Base-by-base conservation (phyloP, 2,329 filamentous ascomycete genomes). In the Blumeria graminis region DNA sequence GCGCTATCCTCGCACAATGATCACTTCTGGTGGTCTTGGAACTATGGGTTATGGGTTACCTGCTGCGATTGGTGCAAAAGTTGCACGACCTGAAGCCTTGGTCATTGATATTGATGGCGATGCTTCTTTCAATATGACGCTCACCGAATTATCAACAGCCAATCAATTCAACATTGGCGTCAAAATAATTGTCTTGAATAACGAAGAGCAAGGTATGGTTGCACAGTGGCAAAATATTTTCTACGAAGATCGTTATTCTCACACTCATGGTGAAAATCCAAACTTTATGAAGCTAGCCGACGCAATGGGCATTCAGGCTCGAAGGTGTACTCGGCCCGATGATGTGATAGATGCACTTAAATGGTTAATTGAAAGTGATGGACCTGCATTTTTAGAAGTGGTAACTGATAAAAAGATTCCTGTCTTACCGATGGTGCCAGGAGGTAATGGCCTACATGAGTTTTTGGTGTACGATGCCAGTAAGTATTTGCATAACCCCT, bases 161-260 rank as follows among this genome's bases (percentile, higher is more conserved):
- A 80, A 85, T 8, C 89, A 98, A 71, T 96, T 96, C 75, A 86
- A 92, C 72, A 95, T 96, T 68, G 89, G 86, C 61, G 82, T 94
- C 69, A 96, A 96, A 77, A 77, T 96, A 59, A 87, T 96, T 63
- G 76, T 96, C 32, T 71, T 98, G 57, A 96, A 96, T 75, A 98
- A 94, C 70, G 88, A 94, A 69, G 88, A 96, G 71, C 90, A 95
- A 71, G 90, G 90, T 56, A 96, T 96, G 90, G 89, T 96, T 46
- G 95, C 89, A 1, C 90, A 95, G 72, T 96, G 90, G 90, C 90
- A 96, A 71, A 89, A 87, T 64, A 80, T 96, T 62, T 96, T 96
- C 73, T 96, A 94, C 72, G 84, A 94, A 69, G 88, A 95, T 67
- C 81, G 90, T 63, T 96, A 81, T 64, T 77, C 87, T 38, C 89